phyloP scores from a whole-genome alignment of 495 filamentous ascomycete genomes.

The Neurospora sp. region DNA sequence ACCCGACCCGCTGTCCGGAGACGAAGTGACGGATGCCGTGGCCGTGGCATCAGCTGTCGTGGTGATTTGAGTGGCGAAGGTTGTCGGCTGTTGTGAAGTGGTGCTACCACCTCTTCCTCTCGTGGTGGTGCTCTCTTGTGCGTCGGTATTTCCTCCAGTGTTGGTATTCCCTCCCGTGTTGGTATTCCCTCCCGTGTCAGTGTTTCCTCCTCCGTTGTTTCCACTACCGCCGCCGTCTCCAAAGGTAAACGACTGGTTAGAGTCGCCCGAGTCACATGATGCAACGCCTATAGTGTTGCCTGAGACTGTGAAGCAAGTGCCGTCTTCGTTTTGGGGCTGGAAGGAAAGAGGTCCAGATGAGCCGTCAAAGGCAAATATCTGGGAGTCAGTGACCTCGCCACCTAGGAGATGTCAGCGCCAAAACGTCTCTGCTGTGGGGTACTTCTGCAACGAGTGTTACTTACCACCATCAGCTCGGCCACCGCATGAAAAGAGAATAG shows the following conservation, averaged over 20 bases:
- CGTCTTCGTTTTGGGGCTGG: conserved; percentile 29
- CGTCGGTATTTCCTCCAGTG: not conserved
- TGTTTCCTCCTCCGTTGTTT: conserved; percentile 6
- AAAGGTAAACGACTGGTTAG: conserved; percentile 39
- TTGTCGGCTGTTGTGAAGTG: conserved; percentile 3
- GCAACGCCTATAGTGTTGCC: conserved; percentile 35
- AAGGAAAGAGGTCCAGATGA: conserved; percentile 31
- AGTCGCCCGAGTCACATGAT: conserved; percentile 29
- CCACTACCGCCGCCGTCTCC: conserved; percentile 10
- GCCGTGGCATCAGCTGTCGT: not conserved
- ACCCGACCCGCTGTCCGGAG: not conserved
- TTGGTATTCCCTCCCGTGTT: conserved; percentile 14
- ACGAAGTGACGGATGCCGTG: not conserved
- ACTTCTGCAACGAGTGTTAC: not conserved
- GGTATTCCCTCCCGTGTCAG: conserved; percentile 17
- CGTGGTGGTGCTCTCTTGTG: not conserved
- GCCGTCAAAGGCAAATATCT: conserved; percentile 37
- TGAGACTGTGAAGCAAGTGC: conserved; percentile 37
- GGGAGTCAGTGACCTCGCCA: conserved; percentile 39
- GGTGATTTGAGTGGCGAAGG: not conserved
- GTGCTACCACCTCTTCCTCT: not conserved
- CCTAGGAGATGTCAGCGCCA: conserved; percentile 15
- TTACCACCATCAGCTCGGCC: conserved; percentile 43
- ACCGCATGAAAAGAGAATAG: conserved; percentile 44
- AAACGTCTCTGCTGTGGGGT: not conserved